These are phyloP conservation scores for Penicillium daleae DNA, from an alignment of 495 filamentous ascomycete species.

Conservation along the genomic window DNA sequence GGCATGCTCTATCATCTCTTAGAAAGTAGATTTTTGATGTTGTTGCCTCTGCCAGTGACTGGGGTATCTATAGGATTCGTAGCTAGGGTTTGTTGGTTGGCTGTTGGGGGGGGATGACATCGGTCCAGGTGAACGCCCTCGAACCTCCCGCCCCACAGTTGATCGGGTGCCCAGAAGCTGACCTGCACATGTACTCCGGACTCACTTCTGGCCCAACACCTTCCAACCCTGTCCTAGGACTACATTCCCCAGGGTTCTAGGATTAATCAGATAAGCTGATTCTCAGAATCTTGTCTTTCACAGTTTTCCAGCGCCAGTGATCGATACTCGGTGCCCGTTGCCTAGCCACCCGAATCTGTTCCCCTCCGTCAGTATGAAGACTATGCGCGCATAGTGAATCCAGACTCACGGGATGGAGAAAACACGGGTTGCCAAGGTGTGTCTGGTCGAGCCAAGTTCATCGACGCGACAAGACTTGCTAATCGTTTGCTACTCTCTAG, in stretches of 20 bases:
- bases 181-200: conserved; percentile 23
- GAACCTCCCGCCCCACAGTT: conserved; percentile 19
- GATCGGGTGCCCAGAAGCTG: conserved; percentile 17
- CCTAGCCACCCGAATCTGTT: conserved; percentile 4
- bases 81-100: background rate
- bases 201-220: conserved; percentile 12
- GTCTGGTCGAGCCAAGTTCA: background rate
- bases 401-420: conserved; percentile 54
- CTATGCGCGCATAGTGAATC: conserved; percentile 40
- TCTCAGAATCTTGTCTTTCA: background rate
- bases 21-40: background rate
- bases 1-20: background rate
- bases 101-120: conserved; percentile 10
- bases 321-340: background rate
- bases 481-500: conserved; percentile 26
- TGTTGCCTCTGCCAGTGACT: background rate
- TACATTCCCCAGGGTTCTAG: background rate
- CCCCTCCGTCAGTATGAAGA: conserved; percentile 40
- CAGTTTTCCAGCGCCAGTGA: background rate
- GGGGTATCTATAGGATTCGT: background rate
- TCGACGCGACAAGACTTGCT: background rate
- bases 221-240: background rate
- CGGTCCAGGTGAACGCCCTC: conserved; percentile 13
- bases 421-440: conserved; percentile 61
- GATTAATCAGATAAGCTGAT: conserved; percentile 1